Evolutionary conservation across 208 protist species (phyloP).

Genomic region (Crithidia expoeki): DNA sequence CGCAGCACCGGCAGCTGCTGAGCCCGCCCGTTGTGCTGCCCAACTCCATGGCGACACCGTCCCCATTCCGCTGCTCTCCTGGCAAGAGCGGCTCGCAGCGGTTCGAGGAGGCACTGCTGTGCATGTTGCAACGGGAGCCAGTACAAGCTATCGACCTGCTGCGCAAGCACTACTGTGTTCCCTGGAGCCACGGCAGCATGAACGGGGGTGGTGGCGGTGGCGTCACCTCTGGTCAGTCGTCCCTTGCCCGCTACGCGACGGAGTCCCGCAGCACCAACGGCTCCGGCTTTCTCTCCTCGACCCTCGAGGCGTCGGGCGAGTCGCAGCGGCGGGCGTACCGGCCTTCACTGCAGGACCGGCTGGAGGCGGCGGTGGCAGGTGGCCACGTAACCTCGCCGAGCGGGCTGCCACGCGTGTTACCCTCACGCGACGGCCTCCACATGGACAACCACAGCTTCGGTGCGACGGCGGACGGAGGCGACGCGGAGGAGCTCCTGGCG

Average conservation of each 20-base stretch:
- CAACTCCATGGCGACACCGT: conserved; percentile 28
- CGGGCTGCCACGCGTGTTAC: conserved; percentile 12
- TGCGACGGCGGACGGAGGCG: neutral
- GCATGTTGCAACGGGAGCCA: conserved; percentile 49
- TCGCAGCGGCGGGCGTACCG: conserved; percentile 15
- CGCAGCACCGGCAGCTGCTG: neutral
- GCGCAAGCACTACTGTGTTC: conserved; percentile 45
- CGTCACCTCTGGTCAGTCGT: conserved; percentile 1
- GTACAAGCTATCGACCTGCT: conserved; percentile 58
- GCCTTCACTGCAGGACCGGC: conserved; percentile 17
- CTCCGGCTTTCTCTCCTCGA: conserved; percentile 13
- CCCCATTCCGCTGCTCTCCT: conserved; percentile 33
- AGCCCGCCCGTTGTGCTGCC: neutral
- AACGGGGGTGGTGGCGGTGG: neutral
- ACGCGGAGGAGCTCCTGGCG: conserved; percentile 3
- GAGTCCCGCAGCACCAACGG: conserved; percentile 26
- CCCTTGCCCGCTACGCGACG: neutral
- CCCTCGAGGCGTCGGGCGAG: conserved; percentile 1
- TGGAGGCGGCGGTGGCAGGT: conserved; percentile 9
- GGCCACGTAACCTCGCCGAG: neutral
- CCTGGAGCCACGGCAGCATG: conserved; percentile 7
- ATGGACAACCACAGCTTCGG: neutral
- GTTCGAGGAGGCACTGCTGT: conserved; percentile 44
- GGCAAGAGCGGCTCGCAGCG: conserved; percentile 13
- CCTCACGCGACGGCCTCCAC: neutral